phyloP scores from a whole-genome alignment of 768 basidiomycete genomes.

The Pisolithus marmoratus region DNA sequence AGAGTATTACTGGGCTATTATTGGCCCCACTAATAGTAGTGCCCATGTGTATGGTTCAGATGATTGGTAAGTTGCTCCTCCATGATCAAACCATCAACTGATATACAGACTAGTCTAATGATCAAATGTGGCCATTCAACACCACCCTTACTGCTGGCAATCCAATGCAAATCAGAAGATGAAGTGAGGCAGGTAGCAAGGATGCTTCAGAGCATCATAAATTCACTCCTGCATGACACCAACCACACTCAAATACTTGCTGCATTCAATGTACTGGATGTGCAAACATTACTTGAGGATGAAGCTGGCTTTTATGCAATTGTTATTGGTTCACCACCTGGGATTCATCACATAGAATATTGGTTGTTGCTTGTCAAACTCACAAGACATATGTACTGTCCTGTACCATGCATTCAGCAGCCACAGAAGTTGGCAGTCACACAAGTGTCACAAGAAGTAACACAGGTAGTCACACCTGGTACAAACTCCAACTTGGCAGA shows the following conservation, averaged over 20 bases:
- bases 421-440: too few relatives aligned
- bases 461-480: too few relatives aligned
- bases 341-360: too few relatives aligned
- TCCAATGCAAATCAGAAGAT: background rate
- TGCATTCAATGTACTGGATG: background rate
- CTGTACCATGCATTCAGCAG: too few relatives aligned
- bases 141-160: background rate
- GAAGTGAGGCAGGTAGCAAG: background rate
- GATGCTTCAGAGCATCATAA: background rate
- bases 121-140: background rate
- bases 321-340: too few relatives aligned
- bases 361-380: too few relatives aligned
- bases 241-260: background rate
- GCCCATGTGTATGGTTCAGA: background rate
- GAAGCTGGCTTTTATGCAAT: background rate
- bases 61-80: background rate
- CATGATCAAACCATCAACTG: too few relatives aligned
- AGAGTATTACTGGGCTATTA: background rate
- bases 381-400: too few relatives aligned
- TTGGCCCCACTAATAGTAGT: background rate
- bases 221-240: background rate
- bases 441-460: too few relatives aligned
- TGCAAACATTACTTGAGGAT: background rate
- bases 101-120: background rate
- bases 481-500: too few relatives aligned